These are phyloP conservation scores for Ustilago nuda DNA, from an alignment of 1,284 basidiomycete genomes.

Conservation along the genomic window DNA sequence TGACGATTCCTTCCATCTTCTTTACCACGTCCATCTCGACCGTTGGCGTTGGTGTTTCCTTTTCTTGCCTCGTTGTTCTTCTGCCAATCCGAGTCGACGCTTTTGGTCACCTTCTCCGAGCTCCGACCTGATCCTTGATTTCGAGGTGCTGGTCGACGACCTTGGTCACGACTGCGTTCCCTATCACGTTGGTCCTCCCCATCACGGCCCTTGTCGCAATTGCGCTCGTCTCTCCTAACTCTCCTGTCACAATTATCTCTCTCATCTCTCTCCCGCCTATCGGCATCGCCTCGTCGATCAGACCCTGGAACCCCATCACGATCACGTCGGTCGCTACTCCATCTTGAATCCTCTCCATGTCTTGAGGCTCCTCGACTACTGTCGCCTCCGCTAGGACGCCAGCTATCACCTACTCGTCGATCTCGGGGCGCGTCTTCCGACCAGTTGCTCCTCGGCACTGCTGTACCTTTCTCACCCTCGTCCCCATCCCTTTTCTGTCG, in stretches of 20 bases:
- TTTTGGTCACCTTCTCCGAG: conserved; percentile 14
- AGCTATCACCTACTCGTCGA: conserved; percentile 18
- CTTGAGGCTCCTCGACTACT: conserved; percentile 8
- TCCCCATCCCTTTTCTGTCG: conserved; percentile 26
- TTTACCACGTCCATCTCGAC: conserved; percentile 5
- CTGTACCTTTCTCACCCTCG: conserved; percentile 13
- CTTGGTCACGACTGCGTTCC: conserved; percentile 12
- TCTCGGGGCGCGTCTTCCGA: conserved; percentile 33
- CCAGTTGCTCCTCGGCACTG: conserved; percentile 16
- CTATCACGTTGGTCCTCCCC: conserved; percentile 2
- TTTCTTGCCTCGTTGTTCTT: conserved; percentile 12
- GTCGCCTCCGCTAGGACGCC: conserved; percentile 29
- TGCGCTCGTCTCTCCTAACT: conserved; percentile 16
- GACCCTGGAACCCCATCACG: conserved; percentile 14
- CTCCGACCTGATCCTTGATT: conserved; percentile 1
- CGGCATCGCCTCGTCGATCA: conserved; percentile 25
- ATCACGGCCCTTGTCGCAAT: conserved; percentile 18
- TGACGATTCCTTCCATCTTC: conserved; percentile 15
- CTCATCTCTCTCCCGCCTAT: conserved; percentile 14
- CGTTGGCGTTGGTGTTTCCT: conserved; percentile 13
- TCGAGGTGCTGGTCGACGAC: conserved; percentile 3
- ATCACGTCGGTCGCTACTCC: conserved; percentile 24
- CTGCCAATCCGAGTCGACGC: conserved; percentile 5
- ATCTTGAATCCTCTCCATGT: conserved; percentile 20
- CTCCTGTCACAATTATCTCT: conserved; percentile 14